Evolutionary conservation across 495 filamentous ascomycete genomes (phyloP).

Genomic region (Pyrenula massariospora): DNA sequence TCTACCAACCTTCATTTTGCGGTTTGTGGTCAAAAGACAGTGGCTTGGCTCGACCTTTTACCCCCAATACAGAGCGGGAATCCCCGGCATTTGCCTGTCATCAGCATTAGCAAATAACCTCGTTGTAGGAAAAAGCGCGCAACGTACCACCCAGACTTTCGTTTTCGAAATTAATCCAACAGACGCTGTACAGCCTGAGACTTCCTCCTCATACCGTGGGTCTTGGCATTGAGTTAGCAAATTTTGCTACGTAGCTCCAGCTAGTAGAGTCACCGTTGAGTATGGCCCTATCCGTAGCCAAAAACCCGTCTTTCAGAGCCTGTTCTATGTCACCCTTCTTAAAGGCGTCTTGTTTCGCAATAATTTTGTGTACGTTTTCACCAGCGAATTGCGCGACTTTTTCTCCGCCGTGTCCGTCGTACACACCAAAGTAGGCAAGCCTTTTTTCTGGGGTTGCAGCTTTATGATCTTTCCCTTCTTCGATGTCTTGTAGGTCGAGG

Average conservation of each 20-base stretch:
- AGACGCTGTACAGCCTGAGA: constrained; percentile 93
- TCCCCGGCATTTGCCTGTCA: constrained; percentile 88
- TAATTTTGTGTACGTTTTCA: constrained; percentile 84
- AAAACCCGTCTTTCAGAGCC: constrained; percentile 91
- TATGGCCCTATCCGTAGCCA: constrained; percentile 92
- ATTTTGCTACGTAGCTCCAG: constrained; percentile 6
- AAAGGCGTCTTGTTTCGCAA: constrained; percentile 88
- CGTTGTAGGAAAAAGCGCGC: not conserved
- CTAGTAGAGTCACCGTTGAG: constrained; percentile 58
- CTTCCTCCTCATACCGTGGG: constrained; percentile 91
- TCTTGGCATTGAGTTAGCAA: constrained; percentile 41
- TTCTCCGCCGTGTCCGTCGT: constrained; percentile 94
- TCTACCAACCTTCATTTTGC: constrained; percentile 75
- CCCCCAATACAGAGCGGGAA: constrained; percentile 83
- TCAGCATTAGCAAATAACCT: constrained; percentile 10
- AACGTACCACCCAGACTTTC: constrained; percentile 87
- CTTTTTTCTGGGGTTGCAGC: constrained; percentile 52
- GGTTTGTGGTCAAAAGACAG: constrained; percentile 98
- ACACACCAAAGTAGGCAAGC: constrained; percentile 94
- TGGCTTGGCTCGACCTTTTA: constrained; percentile 93
- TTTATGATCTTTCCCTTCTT: constrained; percentile 41
- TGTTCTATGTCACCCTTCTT: constrained; percentile 85
- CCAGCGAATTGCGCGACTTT: constrained; percentile 91
- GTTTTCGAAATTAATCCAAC: constrained; percentile 77
- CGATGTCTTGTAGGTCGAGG: constrained; percentile 69